These are phyloP conservation scores for Ustilago curta DNA, from an alignment of 1,284 basidiomycete species.

Conservation along the genomic window DNA sequence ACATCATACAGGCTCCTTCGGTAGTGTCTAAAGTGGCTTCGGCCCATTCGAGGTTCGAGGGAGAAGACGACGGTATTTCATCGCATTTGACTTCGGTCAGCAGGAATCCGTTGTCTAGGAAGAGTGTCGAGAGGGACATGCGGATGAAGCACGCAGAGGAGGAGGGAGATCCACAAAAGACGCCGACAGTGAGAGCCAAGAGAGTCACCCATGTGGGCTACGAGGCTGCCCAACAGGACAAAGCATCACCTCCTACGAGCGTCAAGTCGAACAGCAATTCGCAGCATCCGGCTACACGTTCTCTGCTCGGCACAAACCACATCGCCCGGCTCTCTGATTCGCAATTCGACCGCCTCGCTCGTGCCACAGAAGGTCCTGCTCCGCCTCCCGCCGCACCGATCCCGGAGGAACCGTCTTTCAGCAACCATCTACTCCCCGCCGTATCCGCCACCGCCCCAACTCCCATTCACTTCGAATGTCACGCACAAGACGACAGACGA, in stretches of 20 bases:
- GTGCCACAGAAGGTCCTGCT: slow-evolving; percentile 11
- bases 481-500: slow-evolving; percentile 4
- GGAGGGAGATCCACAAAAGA: slow-evolving; percentile 6
- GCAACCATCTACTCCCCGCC: neutral
- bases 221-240: neutral
- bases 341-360: slow-evolving; percentile 35
- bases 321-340: slow-evolving; percentile 32
- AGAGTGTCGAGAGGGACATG: neutral
- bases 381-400: slow-evolving; percentile 6
- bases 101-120: slow-evolving; percentile 32
- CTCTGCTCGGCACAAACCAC: slow-evolving; percentile 13
- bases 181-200: slow-evolving; percentile 13
- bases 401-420: neutral
- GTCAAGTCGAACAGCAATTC: neutral
- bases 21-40: slow-evolving; percentile 20
- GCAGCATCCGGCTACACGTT: neutral
- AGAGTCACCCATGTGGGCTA: slow-evolving; percentile 5
- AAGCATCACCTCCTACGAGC: neutral
- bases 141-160: neutral
- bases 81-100: slow-evolving; percentile 38
- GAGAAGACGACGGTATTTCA: slow-evolving; percentile 5
- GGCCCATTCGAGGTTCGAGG: slow-evolving; percentile 4
- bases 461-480: neutral
- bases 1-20: slow-evolving; percentile 13
- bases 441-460: neutral